These are phyloP conservation scores for Vaccinium corymbosum DNA, from an alignment of 148 eudicot genomes.

Conservation along the genomic window DNA sequence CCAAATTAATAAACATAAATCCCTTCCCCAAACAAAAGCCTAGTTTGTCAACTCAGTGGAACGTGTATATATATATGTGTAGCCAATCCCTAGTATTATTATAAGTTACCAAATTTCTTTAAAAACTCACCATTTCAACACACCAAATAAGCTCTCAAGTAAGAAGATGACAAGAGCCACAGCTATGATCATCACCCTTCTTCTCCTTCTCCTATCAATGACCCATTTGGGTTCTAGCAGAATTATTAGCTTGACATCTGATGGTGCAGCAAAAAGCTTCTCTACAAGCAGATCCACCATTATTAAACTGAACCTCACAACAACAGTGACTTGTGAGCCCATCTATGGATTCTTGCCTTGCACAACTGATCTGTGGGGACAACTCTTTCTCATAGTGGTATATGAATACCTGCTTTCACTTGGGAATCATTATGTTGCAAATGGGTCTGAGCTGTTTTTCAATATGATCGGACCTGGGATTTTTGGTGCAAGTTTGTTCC, in stretches of 20 bases:
- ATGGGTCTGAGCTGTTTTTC: conserved; percentile 34
- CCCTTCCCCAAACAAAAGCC: too few relatives aligned
- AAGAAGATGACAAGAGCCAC: not conserved
- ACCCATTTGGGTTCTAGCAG: not conserved
- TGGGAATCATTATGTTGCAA: conserved; percentile 27
- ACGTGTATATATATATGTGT: not conserved
- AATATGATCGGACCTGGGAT: conserved; percentile 33
- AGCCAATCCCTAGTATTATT: not conserved
- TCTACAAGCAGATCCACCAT: not conserved
- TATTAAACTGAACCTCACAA: not conserved
- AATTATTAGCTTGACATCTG: not conserved
- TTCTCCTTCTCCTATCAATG: not conserved
- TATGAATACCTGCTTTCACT: conserved; percentile 30
- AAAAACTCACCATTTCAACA: not conserved
- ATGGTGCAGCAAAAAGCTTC: not conserved
- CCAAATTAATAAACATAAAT: too few relatives aligned
- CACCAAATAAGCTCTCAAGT: not conserved
- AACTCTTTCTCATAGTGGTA: conserved; percentile 29
- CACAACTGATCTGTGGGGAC: conserved; percentile 30
- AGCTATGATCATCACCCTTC: not conserved
- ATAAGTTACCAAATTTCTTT: not conserved
- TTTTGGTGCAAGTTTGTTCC: conserved; percentile 39
- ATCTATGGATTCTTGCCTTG: conserved; percentile 45
- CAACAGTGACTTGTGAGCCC: conserved; percentile 34
- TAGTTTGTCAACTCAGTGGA: too few relatives aligned